Base-by-base conservation (phyloP, 345 rosid genomes). In the Brassica juncea region DNA sequence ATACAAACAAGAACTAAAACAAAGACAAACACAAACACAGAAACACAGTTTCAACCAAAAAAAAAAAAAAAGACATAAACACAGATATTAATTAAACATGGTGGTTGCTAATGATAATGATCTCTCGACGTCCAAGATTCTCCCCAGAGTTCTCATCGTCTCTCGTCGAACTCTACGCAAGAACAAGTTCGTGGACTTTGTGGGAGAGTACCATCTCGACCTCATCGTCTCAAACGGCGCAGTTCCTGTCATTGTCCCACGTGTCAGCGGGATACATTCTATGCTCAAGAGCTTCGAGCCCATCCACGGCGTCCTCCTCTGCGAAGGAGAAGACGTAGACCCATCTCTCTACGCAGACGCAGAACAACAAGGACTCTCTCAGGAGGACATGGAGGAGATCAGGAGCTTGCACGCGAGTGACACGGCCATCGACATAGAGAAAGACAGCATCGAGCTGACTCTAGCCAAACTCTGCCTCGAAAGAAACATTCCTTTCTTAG, bases 251-350 rank as follows among this genome's bases (percentile, higher is more conserved):
- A 90, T 90, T 3, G 87, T 88, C 6, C 90, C 92, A 25, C 86
- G 92, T 58, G 94, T 90, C 6, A 81, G 25, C 4, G 90, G 91
- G 7, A 77, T 90, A 72, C 87, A 90, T 63, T 80, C 83, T 76
- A 66, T 90, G 30, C 77, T 90, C 3, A 81, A 82, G 32, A 88
- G 86, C 75, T 88, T 90, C 39, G 90, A 86, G 68, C 94, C 94
- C 0, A 85, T 90, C 78, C 92, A 89, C 44, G 94, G 91, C 0
- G 91, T 89, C 47, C 90, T 88, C 72, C 89, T 89, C 34, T 89
- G 90, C 39, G 94, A 89, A 82, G 94, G 94, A 19, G 94, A 90
- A 76, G 92, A 90, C 34, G 77, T 90, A 11, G 94, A 88, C 77
- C 92, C 92, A 28, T 85, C 92, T 16, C 88, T 79, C 27, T 88